phyloP scores from a whole-genome alignment of 805 yeast genomes.

The Ogataea zsoltii region DNA sequence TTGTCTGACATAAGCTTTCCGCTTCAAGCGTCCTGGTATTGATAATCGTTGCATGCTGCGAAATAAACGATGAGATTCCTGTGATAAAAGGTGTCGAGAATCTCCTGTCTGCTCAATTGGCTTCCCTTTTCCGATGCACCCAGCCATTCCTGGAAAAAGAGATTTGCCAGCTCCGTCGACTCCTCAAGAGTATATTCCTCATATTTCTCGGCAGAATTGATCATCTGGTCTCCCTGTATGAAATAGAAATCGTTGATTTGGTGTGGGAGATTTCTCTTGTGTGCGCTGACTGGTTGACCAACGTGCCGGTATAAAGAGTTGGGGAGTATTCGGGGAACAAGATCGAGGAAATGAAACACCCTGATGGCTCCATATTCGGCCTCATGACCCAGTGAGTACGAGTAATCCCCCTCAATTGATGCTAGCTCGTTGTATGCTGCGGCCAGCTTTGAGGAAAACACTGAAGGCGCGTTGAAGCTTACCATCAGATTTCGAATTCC shows the following conservation, averaged over 20 bases:
- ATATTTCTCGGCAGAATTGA: neutral
- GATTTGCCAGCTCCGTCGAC: constrained; percentile 2
- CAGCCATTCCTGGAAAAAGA: neutral
- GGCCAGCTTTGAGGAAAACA: constrained; percentile 20
- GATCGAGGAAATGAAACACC: constrained; percentile 18
- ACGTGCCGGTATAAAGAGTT: constrained; percentile 17
- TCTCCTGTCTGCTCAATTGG: constrained; percentile 4
- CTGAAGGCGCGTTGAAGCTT: constrained; percentile 22
- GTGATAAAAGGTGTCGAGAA: constrained; percentile 16
- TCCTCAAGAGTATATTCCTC: constrained; percentile 2
- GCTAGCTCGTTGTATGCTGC: constrained; percentile 9
- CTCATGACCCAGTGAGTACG: neutral
- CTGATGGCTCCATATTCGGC: constrained; percentile 13
- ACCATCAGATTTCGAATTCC: constrained; percentile 35
- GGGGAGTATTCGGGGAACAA: constrained; percentile 23
- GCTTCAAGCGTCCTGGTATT: neutral
- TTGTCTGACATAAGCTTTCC: neutral
- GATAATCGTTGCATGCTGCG: constrained; percentile 15
- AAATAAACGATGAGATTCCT: constrained; percentile 16
- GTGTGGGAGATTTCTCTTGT: constrained; percentile 20
- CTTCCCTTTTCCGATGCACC: neutral
- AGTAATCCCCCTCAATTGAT: neutral
- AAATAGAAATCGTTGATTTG: constrained; percentile 7
- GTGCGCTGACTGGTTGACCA: constrained; percentile 13
- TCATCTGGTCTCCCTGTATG: neutral